phyloP scores from a whole-genome alignment of 192 early-diverging fungal genomes.

The Podila horticola region DNA sequence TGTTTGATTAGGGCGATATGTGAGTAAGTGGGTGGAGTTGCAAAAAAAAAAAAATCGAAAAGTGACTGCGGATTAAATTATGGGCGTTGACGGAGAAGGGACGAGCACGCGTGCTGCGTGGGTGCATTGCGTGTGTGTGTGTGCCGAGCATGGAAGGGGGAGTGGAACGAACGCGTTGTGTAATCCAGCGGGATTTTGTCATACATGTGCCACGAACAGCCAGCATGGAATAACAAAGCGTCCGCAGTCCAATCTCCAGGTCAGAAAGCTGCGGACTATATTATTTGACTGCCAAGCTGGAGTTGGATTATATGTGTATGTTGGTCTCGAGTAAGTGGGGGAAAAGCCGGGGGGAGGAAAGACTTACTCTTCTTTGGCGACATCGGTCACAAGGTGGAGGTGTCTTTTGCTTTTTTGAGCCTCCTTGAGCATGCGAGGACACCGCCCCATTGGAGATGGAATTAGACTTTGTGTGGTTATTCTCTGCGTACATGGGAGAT shows the following conservation, averaged over 20 bases:
- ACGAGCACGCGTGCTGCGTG: background rate
- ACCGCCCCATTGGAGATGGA: background rate
- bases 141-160: background rate
- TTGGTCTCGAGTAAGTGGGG: background rate
- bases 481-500: conserved; percentile 5
- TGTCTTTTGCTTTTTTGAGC: conserved; percentile 44
- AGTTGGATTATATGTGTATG: background rate
- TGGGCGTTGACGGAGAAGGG: background rate
- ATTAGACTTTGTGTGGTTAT: conserved; percentile 1
- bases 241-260: background rate
- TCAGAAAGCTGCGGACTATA: no score
- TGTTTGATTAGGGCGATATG: background rate
- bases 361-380: conserved; percentile 41
- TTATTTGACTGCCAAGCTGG: no score
- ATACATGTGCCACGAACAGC: background rate
- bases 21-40: background rate
- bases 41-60: background rate
- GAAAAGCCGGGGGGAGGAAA: background rate
- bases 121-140: background rate
- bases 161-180: background rate
- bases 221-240: background rate
- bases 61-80: background rate
- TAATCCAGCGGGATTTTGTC: no score
- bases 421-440: background rate
- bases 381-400: conserved; percentile 46